These are phyloP conservation scores for Diplodia intermedia DNA, from an alignment of 2,329 filamentous ascomycete genomes.

Conservation along the genomic window DNA sequence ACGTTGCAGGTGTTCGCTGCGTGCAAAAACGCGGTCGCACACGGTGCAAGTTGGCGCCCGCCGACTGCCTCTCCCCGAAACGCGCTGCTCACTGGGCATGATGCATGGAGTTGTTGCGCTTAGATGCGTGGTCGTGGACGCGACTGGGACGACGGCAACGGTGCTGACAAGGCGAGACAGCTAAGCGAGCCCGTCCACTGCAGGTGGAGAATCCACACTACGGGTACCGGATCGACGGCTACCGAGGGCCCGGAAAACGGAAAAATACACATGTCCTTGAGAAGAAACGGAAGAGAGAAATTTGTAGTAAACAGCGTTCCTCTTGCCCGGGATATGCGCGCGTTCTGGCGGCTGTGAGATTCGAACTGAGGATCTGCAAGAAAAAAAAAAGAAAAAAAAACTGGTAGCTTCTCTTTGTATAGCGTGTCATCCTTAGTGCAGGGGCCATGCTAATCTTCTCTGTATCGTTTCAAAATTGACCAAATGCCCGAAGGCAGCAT, in stretches of 20 bases:
- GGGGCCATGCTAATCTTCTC: slow-evolving; percentile 63
- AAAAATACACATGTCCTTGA: background rate
- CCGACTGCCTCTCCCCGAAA: slow-evolving; percentile 8
- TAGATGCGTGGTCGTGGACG: background rate
- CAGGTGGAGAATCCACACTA: background rate
- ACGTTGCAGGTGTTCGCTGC: slow-evolving; percentile 23
- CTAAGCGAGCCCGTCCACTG: slow-evolving; percentile 1
- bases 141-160: background rate
- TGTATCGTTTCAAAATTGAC: slow-evolving; percentile 56
- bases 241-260: background rate
- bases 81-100: slow-evolving; percentile 9
- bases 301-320: background rate
- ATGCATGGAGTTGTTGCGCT: background rate
- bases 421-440: slow-evolving; percentile 69
- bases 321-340: background rate
- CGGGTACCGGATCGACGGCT: background rate
- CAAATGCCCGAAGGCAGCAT: slow-evolving; percentile 19
- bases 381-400: slow-evolving; percentile 26
- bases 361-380: background rate
- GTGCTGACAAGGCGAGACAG: slow-evolving; percentile 6
- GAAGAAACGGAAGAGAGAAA: no score
- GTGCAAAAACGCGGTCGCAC: slow-evolving; percentile 19
- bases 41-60: slow-evolving; percentile 12
- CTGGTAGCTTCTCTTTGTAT: slow-evolving; percentile 29
- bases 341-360: background rate